These are phyloP conservation scores for Podaxis mareebaensis DNA, from an alignment of 768 basidiomycete species.

Conservation along the genomic window DNA sequence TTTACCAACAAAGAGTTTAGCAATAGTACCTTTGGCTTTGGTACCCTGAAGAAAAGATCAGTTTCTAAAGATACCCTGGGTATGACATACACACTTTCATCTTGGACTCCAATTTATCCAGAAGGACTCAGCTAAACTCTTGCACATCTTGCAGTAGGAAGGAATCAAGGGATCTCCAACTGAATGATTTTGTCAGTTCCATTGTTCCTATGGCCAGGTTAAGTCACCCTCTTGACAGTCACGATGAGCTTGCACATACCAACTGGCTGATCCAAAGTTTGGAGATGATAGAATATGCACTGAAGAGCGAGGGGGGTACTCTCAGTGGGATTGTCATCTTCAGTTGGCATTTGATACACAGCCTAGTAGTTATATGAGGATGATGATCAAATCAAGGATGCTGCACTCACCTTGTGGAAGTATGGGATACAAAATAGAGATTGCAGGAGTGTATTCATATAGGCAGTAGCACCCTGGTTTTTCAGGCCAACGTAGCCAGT, in stretches of 20 bases:
- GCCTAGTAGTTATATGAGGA: conserved; percentile 52
- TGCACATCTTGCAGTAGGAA: conserved; percentile 99
- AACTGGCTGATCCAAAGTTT: conserved; percentile 96
- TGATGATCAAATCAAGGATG: conserved; percentile 3
- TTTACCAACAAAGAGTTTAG: conserved; percentile 93
- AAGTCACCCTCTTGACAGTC: background rate
- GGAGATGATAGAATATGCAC: conserved; percentile 97
- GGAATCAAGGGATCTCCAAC: conserved; percentile 99
- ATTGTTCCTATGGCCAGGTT: conserved; percentile 70
- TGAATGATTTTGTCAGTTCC: conserved; percentile 97
- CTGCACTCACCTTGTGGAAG: conserved; percentile 77
- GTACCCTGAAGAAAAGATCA: conserved; percentile 61
- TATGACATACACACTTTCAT: conserved; percentile 78
- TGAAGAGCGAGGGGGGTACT: conserved; percentile 94
- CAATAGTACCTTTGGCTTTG: conserved; percentile 90
- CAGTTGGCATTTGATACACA: conserved; percentile 99
- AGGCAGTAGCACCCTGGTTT: conserved; percentile 99
- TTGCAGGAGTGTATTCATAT: conserved; percentile 99
- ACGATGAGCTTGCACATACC: conserved; percentile 49
- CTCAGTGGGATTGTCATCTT: conserved; percentile 91
- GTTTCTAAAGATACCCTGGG: background rate
- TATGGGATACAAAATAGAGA: conserved; percentile 93
- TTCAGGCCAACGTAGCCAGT: conserved; percentile 97
- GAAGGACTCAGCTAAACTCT: conserved; percentile 96
- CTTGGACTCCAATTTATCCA: conserved; percentile 96